Percentiles rank a stretch among this genome's conserved stretches.
Conservation (phyloP, 306 rosid species). For the Acmispon strigosus region DNA sequence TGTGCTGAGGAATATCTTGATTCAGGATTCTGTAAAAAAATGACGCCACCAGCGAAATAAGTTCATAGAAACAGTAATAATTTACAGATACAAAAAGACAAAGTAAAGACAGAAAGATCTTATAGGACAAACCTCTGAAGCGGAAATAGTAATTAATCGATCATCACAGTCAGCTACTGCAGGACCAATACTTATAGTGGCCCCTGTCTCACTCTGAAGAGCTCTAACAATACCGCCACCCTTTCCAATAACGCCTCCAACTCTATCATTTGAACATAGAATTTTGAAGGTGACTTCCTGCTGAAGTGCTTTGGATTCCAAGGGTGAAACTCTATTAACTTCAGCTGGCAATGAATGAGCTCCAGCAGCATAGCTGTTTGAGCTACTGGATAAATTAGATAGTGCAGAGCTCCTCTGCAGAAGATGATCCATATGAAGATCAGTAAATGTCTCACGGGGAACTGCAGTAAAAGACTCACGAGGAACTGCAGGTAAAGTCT, state of each 20-base stretch:
- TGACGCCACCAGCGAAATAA: not conserved
- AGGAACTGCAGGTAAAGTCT: constrained; percentile 20
- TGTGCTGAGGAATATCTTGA: constrained; percentile 89
- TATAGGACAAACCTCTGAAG: constrained; percentile 69
- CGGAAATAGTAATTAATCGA: constrained; percentile 63
- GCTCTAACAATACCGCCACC: constrained; percentile 76
- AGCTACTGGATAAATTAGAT: constrained; percentile 46
- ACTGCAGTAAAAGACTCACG: constrained; percentile 25
- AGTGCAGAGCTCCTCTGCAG: constrained; percentile 40
- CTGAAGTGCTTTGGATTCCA: constrained; percentile 36
- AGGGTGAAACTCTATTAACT: constrained; percentile 45
- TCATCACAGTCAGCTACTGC: constrained; percentile 69
- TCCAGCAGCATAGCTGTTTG: constrained; percentile 53
- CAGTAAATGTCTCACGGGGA: constrained; percentile 32
- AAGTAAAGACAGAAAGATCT: constrained; percentile 10
- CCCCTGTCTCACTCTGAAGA: constrained; percentile 91
- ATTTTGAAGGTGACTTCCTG: constrained; percentile 74
- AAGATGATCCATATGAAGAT: constrained; percentile 44
- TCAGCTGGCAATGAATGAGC: constrained; percentile 50
- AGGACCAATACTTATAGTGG: constrained; percentile 64
- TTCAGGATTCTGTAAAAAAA: constrained; percentile 57
- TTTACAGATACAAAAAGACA: constrained; percentile 4
- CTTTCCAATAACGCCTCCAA: constrained; percentile 94
- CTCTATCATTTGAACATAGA: constrained; percentile 72
- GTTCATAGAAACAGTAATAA: not conserved